Conservation (phyloP, 495 filamentous ascomycete species). For the Penicillium coprophilum region DNA sequence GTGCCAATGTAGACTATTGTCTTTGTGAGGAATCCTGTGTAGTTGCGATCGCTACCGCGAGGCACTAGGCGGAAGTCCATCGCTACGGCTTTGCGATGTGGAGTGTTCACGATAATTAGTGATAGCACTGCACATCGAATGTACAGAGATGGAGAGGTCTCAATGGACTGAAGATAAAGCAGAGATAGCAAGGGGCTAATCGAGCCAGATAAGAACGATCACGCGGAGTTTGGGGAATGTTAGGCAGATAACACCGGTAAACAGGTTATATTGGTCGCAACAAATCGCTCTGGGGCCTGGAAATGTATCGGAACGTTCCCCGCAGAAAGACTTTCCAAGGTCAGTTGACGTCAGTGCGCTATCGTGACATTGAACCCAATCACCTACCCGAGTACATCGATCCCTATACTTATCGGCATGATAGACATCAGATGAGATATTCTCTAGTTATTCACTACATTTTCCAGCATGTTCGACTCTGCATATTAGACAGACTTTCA, state of each 20-base stretch:
- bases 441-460: too few relatives aligned
- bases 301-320: not conserved
- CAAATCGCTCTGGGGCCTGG: not conserved
- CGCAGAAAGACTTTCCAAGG: slow-evolving; percentile 9
- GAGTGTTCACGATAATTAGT: not conserved
- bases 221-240: not conserved
- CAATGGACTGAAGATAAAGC: not conserved
- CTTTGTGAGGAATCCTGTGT: slow-evolving; percentile 49
- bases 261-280: not conserved
- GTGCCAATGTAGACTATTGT: slow-evolving; percentile 59
- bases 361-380: slow-evolving; percentile 2
- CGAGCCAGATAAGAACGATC: not conserved
- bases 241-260: not conserved
- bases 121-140: slow-evolving; percentile 13
- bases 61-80: slow-evolving; percentile 49
- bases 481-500: not conserved
- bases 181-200: not conserved
- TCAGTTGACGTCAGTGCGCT: slow-evolving; percentile 6
- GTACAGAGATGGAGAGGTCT: not conserved
- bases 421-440: too few relatives aligned
- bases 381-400: too few relatives aligned
- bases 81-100: slow-evolving; percentile 5
- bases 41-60: slow-evolving; percentile 45
- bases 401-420: too few relatives aligned
- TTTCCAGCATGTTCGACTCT: too few relatives aligned